phyloP scores from a whole-genome alignment of 2,329 filamentous ascomycete genomes.

The Penicillium sp. region DNA sequence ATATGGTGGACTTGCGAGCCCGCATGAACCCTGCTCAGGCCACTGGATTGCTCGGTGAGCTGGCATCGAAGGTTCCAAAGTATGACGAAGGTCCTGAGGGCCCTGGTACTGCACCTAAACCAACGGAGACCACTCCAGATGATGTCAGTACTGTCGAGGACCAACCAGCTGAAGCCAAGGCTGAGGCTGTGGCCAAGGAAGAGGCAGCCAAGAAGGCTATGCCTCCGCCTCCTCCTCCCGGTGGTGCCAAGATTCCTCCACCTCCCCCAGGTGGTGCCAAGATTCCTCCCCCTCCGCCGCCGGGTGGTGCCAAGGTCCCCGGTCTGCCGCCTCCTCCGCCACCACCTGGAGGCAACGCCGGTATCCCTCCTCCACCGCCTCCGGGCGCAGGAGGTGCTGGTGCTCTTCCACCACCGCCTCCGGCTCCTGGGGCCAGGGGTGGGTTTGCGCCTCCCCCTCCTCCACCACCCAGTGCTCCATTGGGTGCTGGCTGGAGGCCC shows the following conservation, averaged over 20 bases:
- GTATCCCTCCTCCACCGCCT: slow-evolving; percentile 36
- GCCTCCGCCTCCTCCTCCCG: slow-evolving; percentile 21
- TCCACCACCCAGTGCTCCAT: slow-evolving; percentile 61
- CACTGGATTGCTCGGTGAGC: slow-evolving; percentile 64
- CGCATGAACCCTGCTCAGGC: slow-evolving; percentile 59
- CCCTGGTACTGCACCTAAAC: slow-evolving; percentile 7
- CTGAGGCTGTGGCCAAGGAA: slow-evolving; percentile 5
- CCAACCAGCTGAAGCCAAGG: background rate
- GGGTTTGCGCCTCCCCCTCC: slow-evolving; percentile 53
- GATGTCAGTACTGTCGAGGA: slow-evolving; percentile 58
- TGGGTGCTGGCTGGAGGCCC: slow-evolving; percentile 54
- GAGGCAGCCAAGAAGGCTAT: slow-evolving; percentile 8
- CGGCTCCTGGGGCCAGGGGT: slow-evolving; percentile 40
- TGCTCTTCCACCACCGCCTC: slow-evolving; percentile 38
- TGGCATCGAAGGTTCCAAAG: slow-evolving; percentile 70
- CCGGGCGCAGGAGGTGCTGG: slow-evolving; percentile 28
- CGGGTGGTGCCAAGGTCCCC: slow-evolving; percentile 42
- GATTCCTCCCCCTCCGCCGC: slow-evolving; percentile 32
- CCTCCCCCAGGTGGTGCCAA: slow-evolving; percentile 42
- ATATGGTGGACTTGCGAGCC: slow-evolving; percentile 73
- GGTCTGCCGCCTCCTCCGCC: slow-evolving; percentile 43
- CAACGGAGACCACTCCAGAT: slow-evolving; percentile 51
- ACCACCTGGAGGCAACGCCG: slow-evolving; percentile 34
- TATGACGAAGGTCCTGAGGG: slow-evolving; percentile 52
- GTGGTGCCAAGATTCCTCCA: slow-evolving; percentile 31